Base-by-base conservation (phyloP, 2,329 filamentous ascomycete species). In the Fusarium nygamai region DNA sequence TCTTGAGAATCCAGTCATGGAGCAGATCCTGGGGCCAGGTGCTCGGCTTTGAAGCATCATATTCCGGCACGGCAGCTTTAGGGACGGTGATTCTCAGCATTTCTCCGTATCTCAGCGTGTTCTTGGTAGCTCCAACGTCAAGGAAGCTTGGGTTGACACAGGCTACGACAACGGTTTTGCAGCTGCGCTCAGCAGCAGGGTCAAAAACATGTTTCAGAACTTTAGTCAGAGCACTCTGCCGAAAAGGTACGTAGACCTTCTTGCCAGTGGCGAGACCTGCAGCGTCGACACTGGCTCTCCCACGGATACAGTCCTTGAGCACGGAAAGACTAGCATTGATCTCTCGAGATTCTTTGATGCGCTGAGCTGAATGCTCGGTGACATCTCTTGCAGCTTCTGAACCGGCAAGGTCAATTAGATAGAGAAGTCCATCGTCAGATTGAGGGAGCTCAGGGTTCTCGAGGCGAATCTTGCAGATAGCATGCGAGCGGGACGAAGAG, bases 221-320 rank as follows among this genome's bases (percentile, higher is more conserved):
- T 75, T 84, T 86, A 12, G 86, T 88, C 54, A 88, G 73, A 13
- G 83, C 81, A 73, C 84, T 86, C 68, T 85, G 84, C 0, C 86
- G 82, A 70, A 86, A 87, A 0, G 86, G 86, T 0, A 88, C 80
- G 59, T 86, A 83, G 1, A 80, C 77, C 58, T 80, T 81, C 73
- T 82, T 83, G 8, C 65, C 69, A 76, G 13, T 62, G 29, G 34
- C 36, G 59, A 64, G 24, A 44, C 65, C 16, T 61, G 64, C 27
- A 24, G 78, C 77, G 48, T 86, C 83, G 1, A 81, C 73, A 39
- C 82, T 76, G 1, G 84, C 83, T 44, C 84, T 83, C 4, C 83
- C 85, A 3, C 86, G 83, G 57, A 89, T 88, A 64, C 86, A 88
- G 71, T 88, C 87, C 67, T 88, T 88, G 6, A 89, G 81, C 1